Evolutionary conservation across 2,329 filamentous ascomycete species (phyloP).

Genomic region (Tolypocladium tundrense): DNA sequence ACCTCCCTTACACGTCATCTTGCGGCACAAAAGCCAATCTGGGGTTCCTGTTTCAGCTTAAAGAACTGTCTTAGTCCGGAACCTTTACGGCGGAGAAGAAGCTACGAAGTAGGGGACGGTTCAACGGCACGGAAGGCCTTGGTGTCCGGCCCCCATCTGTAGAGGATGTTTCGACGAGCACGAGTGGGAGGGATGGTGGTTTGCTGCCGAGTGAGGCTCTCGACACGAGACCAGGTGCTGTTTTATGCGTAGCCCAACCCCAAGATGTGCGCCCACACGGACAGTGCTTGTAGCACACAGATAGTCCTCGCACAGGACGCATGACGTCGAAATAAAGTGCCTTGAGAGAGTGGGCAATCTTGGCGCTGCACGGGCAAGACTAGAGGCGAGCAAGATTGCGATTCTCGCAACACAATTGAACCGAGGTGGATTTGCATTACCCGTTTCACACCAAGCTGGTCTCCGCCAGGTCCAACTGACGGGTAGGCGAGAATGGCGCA

Average conservation of each 20-base stretch:
- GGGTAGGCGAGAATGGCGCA: not conserved
- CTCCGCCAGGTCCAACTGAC: no score
- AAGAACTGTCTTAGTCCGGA: not conserved
- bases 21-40: not conserved
- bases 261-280: not conserved
- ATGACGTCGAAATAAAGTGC: not conserved
- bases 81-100: not conserved
- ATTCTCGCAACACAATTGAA: not conserved
- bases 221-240: not conserved
- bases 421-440: not conserved
- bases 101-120: not conserved
- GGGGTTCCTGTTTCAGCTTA: not conserved
- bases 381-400: not conserved
- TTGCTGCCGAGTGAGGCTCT: not conserved
- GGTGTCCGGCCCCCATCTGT: not conserved
- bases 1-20: not conserved
- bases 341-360: not conserved
- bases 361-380: not conserved
- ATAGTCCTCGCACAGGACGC: not conserved
- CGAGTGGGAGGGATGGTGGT: not conserved
- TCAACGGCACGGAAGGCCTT: not conserved
- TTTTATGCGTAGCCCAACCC: not conserved
- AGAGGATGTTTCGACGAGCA: not conserved
- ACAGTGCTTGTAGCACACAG: not conserved
- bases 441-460: no score